phyloP scores from a whole-genome alignment of 805 yeast genomes.

The Nadsonia fulvescens region DNA sequence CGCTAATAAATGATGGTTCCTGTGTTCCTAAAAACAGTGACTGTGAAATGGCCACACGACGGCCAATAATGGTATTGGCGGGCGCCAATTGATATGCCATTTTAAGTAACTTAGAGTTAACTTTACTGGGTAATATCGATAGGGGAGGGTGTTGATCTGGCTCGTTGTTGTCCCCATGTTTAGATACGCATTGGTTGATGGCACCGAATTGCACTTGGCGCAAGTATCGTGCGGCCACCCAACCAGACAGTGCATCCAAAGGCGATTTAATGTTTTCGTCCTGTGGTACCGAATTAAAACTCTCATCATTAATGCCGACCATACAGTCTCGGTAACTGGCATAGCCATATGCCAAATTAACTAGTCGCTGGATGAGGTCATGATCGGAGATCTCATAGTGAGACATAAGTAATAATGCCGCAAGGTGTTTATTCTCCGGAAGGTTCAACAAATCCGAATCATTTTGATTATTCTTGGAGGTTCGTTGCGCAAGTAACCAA shows the following conservation, averaged over 20 bases:
- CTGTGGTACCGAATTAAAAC: constrained; percentile 9
- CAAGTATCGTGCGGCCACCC: constrained; percentile 13
- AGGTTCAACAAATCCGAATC: constrained; percentile 1
- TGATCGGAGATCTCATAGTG: constrained; percentile 12
- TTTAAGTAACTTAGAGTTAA: constrained; percentile 8
- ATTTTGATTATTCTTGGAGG: too few species aligned
- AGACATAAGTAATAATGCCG: too few species aligned
- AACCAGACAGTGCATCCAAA: constrained; percentile 16
- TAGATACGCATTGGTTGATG: constrained; percentile 7
- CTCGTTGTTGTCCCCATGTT: constrained; percentile 6
- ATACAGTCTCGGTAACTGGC: constrained; percentile 7
- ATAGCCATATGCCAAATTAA: constrained; percentile 8
- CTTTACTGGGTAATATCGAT: constrained; percentile 5
- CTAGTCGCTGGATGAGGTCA: constrained; percentile 13
- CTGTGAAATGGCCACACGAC: constrained; percentile 14
- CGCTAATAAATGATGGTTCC: constrained; percentile 9
- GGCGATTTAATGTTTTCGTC: constrained; percentile 13
- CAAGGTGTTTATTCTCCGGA: too few species aligned
- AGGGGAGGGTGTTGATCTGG: too few species aligned
- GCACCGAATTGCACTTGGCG: constrained; percentile 11
- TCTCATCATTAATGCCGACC: constrained; percentile 10
- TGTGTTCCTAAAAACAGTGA: constrained; percentile 14
- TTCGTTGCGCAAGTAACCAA: too few species aligned
- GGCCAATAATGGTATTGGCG: constrained; percentile 12
- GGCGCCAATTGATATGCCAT: constrained; percentile 14